Evolutionary conservation across 179 eudicot species (phyloP).

Genomic region (Actinidia chinensis): DNA sequence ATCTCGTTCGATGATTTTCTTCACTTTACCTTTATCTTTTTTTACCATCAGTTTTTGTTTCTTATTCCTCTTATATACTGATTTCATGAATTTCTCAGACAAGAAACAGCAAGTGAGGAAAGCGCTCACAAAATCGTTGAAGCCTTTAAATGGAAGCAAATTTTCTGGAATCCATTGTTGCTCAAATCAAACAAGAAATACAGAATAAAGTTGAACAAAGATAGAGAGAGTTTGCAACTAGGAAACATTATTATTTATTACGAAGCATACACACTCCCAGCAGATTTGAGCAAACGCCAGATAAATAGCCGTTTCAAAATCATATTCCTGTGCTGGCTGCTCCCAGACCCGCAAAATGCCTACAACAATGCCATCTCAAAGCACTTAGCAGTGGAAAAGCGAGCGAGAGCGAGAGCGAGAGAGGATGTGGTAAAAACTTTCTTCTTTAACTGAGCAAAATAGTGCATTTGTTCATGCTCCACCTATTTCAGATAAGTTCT

Average conservation of each 20-base stretch:
- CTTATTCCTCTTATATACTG: neutral
- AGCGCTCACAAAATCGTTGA: conserved; percentile 4
- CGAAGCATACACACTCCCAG: conserved; percentile 22
- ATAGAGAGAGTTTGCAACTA: conserved; percentile 15
- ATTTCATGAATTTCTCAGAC: conserved; percentile 4
- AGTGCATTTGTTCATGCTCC: neutral
- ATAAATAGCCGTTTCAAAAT: conserved; percentile 34
- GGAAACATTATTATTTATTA: conserved; percentile 9
- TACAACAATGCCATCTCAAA: conserved; percentile 32
- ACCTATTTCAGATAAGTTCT: neutral
- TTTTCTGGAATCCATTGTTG: neutral
- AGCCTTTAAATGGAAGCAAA: neutral
- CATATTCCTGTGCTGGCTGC: conserved; percentile 68
- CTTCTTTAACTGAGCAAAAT: neutral
- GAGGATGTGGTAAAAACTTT: neutral
- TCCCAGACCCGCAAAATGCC: conserved; percentile 78
- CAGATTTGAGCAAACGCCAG: conserved; percentile 6
- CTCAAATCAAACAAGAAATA: neutral
- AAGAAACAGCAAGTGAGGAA: conserved; percentile 6
- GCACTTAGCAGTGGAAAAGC: conserved; percentile 9
- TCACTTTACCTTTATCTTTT: neutral
- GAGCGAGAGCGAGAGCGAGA: neutral
- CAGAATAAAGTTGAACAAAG: neutral
- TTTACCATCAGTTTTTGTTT: neutral
- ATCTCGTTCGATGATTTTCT: neutral